Conservation (phyloP, 2,329 filamentous ascomycete species). For the Berkeleyomyces rouxiae region DNA sequence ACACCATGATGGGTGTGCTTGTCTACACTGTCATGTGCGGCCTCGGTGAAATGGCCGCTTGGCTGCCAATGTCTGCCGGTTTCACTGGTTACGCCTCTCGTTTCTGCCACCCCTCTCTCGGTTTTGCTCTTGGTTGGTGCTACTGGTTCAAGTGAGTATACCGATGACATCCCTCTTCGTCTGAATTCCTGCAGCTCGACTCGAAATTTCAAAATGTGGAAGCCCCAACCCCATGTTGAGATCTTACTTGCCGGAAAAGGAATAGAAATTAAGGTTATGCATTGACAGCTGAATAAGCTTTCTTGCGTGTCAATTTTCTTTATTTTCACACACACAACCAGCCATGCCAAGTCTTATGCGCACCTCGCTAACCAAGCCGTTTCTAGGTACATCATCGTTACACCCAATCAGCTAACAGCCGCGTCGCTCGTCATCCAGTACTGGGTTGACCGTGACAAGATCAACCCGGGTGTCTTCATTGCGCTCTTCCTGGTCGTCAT, state of each 20-base stretch:
- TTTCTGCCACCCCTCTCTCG: constrained; percentile 65
- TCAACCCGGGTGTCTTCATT: constrained; percentile 70
- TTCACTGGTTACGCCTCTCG: constrained; percentile 69
- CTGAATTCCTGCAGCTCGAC: background rate
- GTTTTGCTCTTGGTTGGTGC: constrained; percentile 61
- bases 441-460: constrained; percentile 47
- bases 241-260: too few relatives aligned
- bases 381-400: constrained; percentile 72
- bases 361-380: background rate
- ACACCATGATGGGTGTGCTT: constrained; percentile 50
- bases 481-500: constrained; percentile 50
- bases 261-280: background rate
- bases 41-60: constrained; percentile 72
- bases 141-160: constrained; percentile 24
- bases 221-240: too few relatives aligned
- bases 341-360: background rate
- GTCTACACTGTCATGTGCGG: constrained; percentile 71
- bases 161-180: background rate
- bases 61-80: constrained; percentile 60
- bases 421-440: constrained; percentile 63
- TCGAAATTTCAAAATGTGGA: too few relatives aligned
- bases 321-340: background rate
- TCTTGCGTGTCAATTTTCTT: background rate
- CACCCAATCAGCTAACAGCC: constrained; percentile 71
- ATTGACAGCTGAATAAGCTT: background rate